Conservation (phyloP, 202 grass and related monocot genomes). For the Zizania palustris region DNA sequence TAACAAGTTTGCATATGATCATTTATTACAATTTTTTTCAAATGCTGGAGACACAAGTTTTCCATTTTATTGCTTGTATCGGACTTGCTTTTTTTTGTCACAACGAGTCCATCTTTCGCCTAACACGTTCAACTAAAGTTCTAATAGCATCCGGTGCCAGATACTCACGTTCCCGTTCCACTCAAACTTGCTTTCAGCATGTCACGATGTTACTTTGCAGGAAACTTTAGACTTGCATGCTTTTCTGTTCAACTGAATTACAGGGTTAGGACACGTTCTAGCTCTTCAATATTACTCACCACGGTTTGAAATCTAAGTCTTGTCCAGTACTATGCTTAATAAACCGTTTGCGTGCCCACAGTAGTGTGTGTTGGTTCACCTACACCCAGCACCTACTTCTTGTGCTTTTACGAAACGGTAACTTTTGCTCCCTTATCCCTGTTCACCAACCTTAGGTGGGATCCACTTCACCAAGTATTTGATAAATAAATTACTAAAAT, state of each 20-base stretch:
- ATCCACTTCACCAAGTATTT: slow-evolving; percentile 20
- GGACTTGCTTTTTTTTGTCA: too few relatives aligned
- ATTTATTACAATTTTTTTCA: not conserved
- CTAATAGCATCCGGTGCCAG: too few relatives aligned
- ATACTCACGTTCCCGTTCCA: too few relatives aligned
- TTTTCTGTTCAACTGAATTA: not conserved
- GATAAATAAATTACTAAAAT: not conserved
- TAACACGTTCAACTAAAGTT: too few relatives aligned
- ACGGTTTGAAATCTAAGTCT: not conserved
- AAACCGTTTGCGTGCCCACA: slow-evolving; percentile 10
- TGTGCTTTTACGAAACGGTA: slow-evolving; percentile 26
- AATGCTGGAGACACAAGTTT: not conserved
- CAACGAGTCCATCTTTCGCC: too few relatives aligned
- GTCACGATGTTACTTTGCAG: not conserved
- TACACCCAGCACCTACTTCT: slow-evolving; percentile 28
- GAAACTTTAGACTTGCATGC: not conserved
- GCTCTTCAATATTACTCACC: not conserved
- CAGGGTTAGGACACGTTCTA: slow-evolving; percentile 14
- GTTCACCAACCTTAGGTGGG: slow-evolving; percentile 51
- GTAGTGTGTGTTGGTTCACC: slow-evolving; percentile 43
- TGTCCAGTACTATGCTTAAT: slow-evolving; percentile 14
- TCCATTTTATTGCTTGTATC: not conserved
- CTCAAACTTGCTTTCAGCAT: too few relatives aligned
- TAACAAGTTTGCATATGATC: not conserved
- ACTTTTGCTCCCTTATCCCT: slow-evolving; percentile 8